Base-by-base conservation (phyloP, 192 early-diverging fungal species). In the Glomus cerebriforme region DNA sequence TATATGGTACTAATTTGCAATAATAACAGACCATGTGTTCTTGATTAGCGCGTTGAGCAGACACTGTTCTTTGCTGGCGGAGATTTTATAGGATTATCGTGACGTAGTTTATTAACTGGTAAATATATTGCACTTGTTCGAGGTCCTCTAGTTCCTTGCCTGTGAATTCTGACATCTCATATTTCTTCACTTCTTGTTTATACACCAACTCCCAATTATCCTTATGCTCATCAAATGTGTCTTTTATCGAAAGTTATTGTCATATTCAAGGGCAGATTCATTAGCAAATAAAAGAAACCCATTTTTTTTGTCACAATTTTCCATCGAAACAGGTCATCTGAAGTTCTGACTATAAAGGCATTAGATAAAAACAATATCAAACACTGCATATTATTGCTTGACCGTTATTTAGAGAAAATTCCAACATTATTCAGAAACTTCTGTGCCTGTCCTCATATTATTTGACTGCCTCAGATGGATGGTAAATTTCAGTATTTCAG, bases 221-320 rank as follows among this genome's bases (percentile, higher is more conserved):
- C n/a, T 72, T 31, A 54, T 72, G 45, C 2, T 49, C 70, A 54
- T 70, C 17, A 70, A 69, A 69, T 24, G 32, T 69, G n/a, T 15
- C 34, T 32, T 34, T 19, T 45, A 35, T 70, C 67, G 15, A 71
- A 17, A n/a, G n/a, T n/a, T n/a, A 32, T 54, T 71, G 43, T 71
- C 27, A 47, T 26, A 71, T 35, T 35, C 34, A 35, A 35, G 34
- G 34, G 34, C 34, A 35, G 34, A 35, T 35, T 35, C 34, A 35
- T 35, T 5, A 35, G 34, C 34, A 35, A 35, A 35, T 35, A 35
- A 35, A 35, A 35, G 34, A 35, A 35, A 35, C n/a, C n/a, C n/a
- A n/a, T n/a, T n/a, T n/a, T n/a, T n/a, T n/a, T n/a, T n/a, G n/a
- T n/a, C n/a, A n/a, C n/a, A n/a, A n/a, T n/a, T n/a, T n/a, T n/a